Evolutionary conservation across 2,329 filamentous ascomycete species (phyloP), one percentile per base, ranked within the genome.

Genomic region (Emmonsiellopsis sp.): DNA sequence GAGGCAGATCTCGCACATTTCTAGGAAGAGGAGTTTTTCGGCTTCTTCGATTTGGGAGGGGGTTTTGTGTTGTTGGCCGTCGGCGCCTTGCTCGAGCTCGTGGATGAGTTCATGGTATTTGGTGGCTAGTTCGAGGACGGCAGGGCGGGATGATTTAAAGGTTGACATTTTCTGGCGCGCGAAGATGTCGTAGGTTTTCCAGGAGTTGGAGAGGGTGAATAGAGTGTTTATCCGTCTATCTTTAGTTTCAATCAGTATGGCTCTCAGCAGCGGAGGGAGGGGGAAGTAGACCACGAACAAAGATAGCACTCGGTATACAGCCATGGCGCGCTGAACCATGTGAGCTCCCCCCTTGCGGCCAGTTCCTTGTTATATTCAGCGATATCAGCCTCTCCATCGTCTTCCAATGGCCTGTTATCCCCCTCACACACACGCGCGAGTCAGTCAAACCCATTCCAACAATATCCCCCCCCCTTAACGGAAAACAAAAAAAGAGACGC

Each of bases 1-100:
- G 1, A 97, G 80, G 67, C 91, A 96, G 62, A 96, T 93, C 76
- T 96, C 89, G 70, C 86, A 91, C 86, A 97, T 94, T 67, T 97
- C 92, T 26, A 79, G 79, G 73, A 97, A 97, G 30, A 96, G 75
- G 0, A 91, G 71, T 65, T 83, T 82, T 66, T 94, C 87, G 0
- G 87, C 84, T 53, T 85, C 81, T 32, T 82, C 79, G 49, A 83
- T 65, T 59, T 83, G 73, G 52, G 76, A 68, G 1, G 66, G 42
- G 0, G 63, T 63, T 53, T 63, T 62, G 32, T 62, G 56, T 11
- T 61, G 59, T 11, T 61, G 59, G 7, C 50, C 72, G 2, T 75
- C 75, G 42, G 77, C 73, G 48, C 76, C 72, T 60, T 80, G 79
- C 42, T 80, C 76, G 37, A 93, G 75, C 66, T 91, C 81, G 38